A percentile compares a stretch with the other conserved stretches of the same genome.
These are phyloP conservation scores for Solanum chilense DNA, from an alignment of 257 asterid species.

Conservation along the genomic window DNA sequence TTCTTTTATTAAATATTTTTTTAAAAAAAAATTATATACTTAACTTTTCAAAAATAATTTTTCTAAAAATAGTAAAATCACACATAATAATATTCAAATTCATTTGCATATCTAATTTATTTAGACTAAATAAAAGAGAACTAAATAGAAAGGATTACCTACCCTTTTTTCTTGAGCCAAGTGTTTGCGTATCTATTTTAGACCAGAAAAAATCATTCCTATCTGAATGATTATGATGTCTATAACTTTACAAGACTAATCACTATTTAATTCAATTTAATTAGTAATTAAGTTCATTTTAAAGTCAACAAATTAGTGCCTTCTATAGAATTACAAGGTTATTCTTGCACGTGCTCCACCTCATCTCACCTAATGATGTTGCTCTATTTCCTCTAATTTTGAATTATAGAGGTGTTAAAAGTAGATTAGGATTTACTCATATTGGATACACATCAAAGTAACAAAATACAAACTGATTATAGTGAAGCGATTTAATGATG, in stretches of 20 bases:
- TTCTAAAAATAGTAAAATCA: too few species aligned
- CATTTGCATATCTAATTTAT: not conserved
- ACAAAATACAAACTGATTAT: not conserved
- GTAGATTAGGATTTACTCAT: not conserved
- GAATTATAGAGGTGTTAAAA: not conserved
- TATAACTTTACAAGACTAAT: not conserved
- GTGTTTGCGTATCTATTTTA: not conserved
- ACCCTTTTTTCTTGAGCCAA: not conserved
- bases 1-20: fast-evolving
- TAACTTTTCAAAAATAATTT: too few species aligned
- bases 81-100: not conserved
- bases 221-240: not conserved
- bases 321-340: not conserved
- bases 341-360: not conserved
- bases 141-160: not conserved
- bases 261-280: not conserved
- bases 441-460: not conserved
- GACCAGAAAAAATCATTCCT: not conserved
- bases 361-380: not conserved
- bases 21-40: too few species aligned
- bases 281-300: not conserved
- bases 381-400: not conserved
- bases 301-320: not conserved
- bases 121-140: not conserved
- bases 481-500: not conserved